Conservation (phyloP, 1,139 yeast species). For the Yamadazyma oceani region DNA sequence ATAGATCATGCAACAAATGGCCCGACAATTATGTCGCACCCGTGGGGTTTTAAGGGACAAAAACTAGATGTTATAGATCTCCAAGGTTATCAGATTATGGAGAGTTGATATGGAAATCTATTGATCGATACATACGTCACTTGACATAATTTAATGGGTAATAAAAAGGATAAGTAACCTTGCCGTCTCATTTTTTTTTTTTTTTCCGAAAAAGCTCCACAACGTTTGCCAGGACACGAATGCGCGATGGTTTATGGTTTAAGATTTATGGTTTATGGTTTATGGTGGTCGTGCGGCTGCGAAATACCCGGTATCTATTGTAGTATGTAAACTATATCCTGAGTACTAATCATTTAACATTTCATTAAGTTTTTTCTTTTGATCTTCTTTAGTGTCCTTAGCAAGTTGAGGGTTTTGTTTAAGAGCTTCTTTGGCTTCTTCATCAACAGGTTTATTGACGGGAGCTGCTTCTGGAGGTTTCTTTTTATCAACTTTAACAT, state of each 20-base stretch:
- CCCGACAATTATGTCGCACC: too few species aligned
- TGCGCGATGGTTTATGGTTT: too few species aligned
- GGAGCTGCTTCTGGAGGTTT: constrained; percentile 46
- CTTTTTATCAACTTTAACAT: constrained; percentile 27
- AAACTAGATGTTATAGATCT: not conserved
- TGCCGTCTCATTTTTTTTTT: too few species aligned
- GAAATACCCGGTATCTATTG: too few species aligned
- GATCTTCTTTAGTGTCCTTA: constrained; percentile 27
- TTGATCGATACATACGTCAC: constrained; percentile 32
- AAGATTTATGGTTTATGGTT: too few species aligned
- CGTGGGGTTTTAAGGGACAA: too few species aligned
- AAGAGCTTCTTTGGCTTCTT: constrained; percentile 37
- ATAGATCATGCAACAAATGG: not conserved
- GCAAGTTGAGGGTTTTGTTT: constrained; percentile 32
- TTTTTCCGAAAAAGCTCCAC: too few species aligned
- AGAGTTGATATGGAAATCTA: too few species aligned
- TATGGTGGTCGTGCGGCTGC: too few species aligned
- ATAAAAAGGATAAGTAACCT: too few species aligned
- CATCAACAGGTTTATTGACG: constrained; percentile 39
- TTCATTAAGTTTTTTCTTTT: constrained; percentile 27
- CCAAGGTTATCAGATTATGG: not conserved
- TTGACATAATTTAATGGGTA: constrained; percentile 20
- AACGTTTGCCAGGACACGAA: too few species aligned
- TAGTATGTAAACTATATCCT: too few species aligned
- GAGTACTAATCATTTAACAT: constrained; percentile 23